Evolutionary conservation across 352 stramenopile species (phyloP).

Genomic region (Saprolegnia diclina): DNA sequence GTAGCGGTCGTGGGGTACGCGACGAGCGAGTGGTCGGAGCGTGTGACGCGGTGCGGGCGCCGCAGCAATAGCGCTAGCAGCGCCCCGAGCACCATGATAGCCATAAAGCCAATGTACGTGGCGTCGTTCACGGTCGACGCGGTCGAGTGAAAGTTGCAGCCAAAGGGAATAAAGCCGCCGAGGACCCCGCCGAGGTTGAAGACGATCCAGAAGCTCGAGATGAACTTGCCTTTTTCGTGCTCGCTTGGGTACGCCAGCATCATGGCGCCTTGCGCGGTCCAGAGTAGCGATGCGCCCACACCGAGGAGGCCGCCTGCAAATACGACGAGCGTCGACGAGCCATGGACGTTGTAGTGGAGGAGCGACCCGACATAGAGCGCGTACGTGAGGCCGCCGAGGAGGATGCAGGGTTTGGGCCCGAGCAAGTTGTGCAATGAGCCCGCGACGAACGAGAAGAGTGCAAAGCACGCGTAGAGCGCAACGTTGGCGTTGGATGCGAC

Average conservation of each 20-base stretch:
- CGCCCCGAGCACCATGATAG: conserved; percentile 44
- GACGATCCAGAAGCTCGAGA: conserved; percentile 72
- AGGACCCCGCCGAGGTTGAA: conserved; percentile 68
- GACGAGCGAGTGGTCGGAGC: conserved; percentile 30
- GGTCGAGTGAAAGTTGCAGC: conserved; percentile 36
- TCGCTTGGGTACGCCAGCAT: conserved; percentile 50
- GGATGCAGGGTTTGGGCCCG: conserved; percentile 42
- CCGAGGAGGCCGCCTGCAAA: conserved; percentile 44
- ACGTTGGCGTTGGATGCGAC: conserved; percentile 40
- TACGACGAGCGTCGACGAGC: conserved; percentile 24
- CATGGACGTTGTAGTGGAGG: conserved; percentile 25
- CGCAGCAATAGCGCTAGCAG: conserved; percentile 40
- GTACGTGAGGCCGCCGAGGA: conserved; percentile 55
- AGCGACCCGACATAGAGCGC: conserved; percentile 42
- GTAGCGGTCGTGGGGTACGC: background rate
- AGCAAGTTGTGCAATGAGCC: conserved; percentile 42
- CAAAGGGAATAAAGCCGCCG: conserved; percentile 59
- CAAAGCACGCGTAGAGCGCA: conserved; percentile 59
- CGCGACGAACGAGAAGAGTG: conserved; percentile 43
- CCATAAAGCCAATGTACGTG: conserved; percentile 58
- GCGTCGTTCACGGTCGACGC: conserved; percentile 27
- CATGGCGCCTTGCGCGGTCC: conserved; percentile 68
- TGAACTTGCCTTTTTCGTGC: conserved; percentile 42
- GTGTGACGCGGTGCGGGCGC: conserved; percentile 32
- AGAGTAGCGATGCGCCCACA: conserved; percentile 58